Evolutionary conservation across 305 asterid species (phyloP).

Genomic region (Petunia hybrid): DNA sequence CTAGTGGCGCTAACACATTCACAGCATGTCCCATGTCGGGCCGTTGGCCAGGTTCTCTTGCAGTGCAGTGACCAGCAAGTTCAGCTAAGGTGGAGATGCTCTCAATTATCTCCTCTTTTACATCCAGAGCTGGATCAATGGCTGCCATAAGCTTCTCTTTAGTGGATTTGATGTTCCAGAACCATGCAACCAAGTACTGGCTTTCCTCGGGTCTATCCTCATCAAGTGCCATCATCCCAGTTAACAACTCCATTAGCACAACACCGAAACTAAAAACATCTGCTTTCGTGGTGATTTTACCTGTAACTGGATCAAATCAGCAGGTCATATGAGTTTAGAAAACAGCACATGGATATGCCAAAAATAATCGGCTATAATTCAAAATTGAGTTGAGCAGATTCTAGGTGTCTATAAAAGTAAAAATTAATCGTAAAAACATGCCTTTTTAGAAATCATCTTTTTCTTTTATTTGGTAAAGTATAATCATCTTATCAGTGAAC

Average conservation of each 20-base stretch:
- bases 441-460: neutral
- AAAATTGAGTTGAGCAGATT: slow-evolving; percentile 22
- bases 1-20: slow-evolving; percentile 71
- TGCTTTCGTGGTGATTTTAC: slow-evolving; percentile 85
- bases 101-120: slow-evolving; percentile 57
- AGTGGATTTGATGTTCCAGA: slow-evolving; percentile 72
- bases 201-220: slow-evolving; percentile 82
- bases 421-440: neutral
- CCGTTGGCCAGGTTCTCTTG: slow-evolving; percentile 80
- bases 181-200: slow-evolving; percentile 84
- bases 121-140: slow-evolving; percentile 63
- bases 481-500: neutral
- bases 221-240: slow-evolving; percentile 85
- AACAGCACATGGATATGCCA: neutral
- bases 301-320: slow-evolving; percentile 58
- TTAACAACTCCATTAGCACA: slow-evolving; percentile 85
- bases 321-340: slow-evolving; percentile 12
- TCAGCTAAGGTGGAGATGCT: slow-evolving; percentile 73
- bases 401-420: slow-evolving; percentile 14
- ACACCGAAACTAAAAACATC: slow-evolving; percentile 95
- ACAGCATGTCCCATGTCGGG: slow-evolving; percentile 92
- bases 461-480: neutral
- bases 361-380: neutral
- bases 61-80: slow-evolving; percentile 92
- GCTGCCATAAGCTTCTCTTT: slow-evolving; percentile 69